Conservation (phyloP, 2,329 filamentous ascomycete species). For the Escovopsis weberi region DNA sequence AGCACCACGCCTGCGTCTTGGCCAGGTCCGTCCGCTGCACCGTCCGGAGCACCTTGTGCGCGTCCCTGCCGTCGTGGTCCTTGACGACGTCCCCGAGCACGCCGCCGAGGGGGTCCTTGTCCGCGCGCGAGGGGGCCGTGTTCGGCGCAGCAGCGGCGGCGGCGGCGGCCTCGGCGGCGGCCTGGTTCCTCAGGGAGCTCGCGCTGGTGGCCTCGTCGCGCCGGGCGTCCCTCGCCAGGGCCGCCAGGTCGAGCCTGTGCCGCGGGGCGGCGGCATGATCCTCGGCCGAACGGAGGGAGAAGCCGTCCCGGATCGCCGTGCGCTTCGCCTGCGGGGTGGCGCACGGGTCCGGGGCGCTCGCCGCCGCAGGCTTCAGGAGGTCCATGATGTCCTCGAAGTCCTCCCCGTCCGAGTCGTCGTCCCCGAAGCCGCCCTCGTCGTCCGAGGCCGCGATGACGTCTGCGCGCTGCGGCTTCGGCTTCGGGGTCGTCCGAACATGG, state of each 20-base stretch:
- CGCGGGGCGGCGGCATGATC: constrained; percentile 32
- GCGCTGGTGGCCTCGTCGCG: constrained; percentile 45
- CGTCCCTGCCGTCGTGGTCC: constrained; percentile 26
- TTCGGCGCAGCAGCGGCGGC: constrained; percentile 3
- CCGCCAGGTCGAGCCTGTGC: constrained; percentile 50
- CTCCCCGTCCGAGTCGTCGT: constrained; percentile 18
- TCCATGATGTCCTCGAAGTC: constrained; percentile 39
- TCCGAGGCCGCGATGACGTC: constrained; percentile 54
- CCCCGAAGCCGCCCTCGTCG: constrained; percentile 44
- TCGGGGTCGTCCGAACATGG: constrained; percentile 14
- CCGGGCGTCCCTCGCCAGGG: constrained; percentile 43
- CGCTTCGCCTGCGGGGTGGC: constrained; percentile 35
- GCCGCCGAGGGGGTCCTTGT: constrained; percentile 5
- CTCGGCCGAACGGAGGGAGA: constrained; percentile 23
- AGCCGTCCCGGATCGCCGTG: constrained; percentile 23
- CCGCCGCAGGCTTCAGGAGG: constrained; percentile 14
- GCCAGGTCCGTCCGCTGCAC: constrained; percentile 34
- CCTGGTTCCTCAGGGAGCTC: constrained; percentile 31
- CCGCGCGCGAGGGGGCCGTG: not conserved
- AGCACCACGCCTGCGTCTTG: constrained; percentile 24
- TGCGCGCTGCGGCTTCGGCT: not conserved
- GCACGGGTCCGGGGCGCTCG: constrained; percentile 11
- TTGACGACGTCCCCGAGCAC: constrained; percentile 18
- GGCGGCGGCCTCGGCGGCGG: constrained; percentile 15
- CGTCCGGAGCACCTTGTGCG: constrained; percentile 30